Evolutionary conservation across 2,329 filamentous ascomycete genomes (phyloP).

Genomic region (Venturia asperata): DNA sequence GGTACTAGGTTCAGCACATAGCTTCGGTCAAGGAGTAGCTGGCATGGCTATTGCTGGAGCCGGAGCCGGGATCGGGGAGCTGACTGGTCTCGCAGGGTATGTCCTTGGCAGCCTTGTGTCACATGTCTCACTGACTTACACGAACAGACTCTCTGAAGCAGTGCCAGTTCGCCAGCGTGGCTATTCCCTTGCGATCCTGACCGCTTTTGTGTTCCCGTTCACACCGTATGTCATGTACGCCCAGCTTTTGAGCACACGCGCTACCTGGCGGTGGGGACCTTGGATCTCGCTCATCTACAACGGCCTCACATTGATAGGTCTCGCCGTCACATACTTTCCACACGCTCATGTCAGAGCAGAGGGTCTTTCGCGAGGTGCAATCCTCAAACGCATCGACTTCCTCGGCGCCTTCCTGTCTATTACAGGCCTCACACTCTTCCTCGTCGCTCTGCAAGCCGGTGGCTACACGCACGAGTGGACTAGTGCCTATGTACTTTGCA

Average conservation of each 20-base stretch:
- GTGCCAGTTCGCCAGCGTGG: conserved; percentile 31
- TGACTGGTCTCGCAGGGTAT: conserved; percentile 32
- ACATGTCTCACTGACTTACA: neutral
- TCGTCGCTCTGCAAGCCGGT: conserved; percentile 79
- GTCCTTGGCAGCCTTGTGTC: conserved; percentile 18
- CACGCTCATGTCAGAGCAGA: conserved; percentile 29
- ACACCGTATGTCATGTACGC: conserved; percentile 30
- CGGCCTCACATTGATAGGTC: conserved; percentile 27
- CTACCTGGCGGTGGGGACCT: conserved; percentile 29
- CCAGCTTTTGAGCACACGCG: conserved; percentile 28
- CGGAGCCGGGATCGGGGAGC: conserved; percentile 31
- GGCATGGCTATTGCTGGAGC: conserved; percentile 32
- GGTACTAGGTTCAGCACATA: conserved; percentile 28
- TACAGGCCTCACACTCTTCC: conserved; percentile 74
- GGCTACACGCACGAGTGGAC: conserved; percentile 68
- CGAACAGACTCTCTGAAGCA: conserved; percentile 27
- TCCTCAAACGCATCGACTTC: conserved; percentile 51
- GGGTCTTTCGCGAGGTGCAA: conserved; percentile 27
- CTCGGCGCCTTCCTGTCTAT: conserved; percentile 59
- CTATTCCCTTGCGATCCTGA: conserved; percentile 30
- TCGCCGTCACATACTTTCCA: conserved; percentile 30
- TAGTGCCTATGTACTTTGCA: conserved; percentile 66
- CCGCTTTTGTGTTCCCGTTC: conserved; percentile 32
- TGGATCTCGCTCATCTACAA: conserved; percentile 27
- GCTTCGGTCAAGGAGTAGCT: conserved; percentile 30